phyloP scores from a whole-genome alignment of 2,329 filamentous ascomycete species.

The Aspergillus hiratsukae region DNA sequence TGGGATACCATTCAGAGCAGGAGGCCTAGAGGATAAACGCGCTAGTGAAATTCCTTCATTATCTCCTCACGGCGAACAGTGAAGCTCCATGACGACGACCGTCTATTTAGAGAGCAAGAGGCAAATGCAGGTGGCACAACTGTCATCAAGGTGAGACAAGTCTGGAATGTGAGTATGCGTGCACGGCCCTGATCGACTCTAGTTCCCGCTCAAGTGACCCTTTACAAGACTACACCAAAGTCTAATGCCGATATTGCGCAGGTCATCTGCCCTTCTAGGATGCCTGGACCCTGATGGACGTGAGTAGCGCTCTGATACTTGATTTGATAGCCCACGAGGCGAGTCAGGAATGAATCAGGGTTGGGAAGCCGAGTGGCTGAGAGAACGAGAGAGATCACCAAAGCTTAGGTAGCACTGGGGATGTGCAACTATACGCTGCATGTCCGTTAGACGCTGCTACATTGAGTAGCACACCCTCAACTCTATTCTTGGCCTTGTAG shows the following conservation, averaged over 20 bases:
- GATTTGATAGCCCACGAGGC: not conserved
- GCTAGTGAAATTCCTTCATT: not conserved
- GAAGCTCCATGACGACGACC: not conserved
- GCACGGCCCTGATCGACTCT: constrained; percentile 27
- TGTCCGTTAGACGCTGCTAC: not conserved
- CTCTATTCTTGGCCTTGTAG: not conserved
- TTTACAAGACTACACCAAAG: not conserved
- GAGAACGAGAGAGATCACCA: not conserved
- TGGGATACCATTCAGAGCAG: not conserved
- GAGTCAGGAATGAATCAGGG: not conserved
- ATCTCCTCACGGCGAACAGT: not conserved
- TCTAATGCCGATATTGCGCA: not conserved
- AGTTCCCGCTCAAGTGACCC: constrained; percentile 27
- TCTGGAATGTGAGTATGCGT: constrained; percentile 9
- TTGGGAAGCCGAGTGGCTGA: not conserved
- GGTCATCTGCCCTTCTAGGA: not conserved
- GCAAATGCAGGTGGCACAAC: not conserved
- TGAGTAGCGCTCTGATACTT: not conserved
- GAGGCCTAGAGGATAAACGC: not conserved
- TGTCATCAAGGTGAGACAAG: not conserved
- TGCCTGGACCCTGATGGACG: not conserved
- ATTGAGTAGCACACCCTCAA: not conserved
- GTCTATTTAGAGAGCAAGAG: not conserved
- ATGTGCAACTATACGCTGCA: not conserved
- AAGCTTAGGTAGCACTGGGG: not conserved